Evolutionary conservation across 495 filamentous ascomycete species (phyloP).

Genomic region (Tuber brumale): DNA sequence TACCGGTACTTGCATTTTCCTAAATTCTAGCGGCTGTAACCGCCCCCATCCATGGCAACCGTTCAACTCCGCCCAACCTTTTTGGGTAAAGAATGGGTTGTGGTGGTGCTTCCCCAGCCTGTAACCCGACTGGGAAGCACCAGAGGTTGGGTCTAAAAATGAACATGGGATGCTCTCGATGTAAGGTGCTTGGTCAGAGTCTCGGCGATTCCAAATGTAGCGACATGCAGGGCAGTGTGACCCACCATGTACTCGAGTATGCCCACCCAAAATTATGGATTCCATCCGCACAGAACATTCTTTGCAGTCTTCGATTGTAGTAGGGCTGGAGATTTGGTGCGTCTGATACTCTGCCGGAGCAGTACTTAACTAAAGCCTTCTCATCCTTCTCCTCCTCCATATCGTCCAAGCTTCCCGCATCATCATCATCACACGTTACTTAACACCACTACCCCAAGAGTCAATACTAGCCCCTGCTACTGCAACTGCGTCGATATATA

Average conservation of each 20-base stretch:
- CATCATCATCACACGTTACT: constrained; percentile 19
- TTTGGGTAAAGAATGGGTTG: constrained; percentile 20
- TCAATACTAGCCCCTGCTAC: not conserved
- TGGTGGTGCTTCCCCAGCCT: constrained; percentile 16
- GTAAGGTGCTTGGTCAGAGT: constrained; percentile 42
- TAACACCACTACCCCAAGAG: not conserved
- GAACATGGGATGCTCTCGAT: constrained; percentile 36
- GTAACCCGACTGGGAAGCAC: constrained; percentile 16
- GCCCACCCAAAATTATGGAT: constrained; percentile 34
- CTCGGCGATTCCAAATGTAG: constrained; percentile 36
- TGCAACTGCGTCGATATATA: not conserved
- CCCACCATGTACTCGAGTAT: constrained; percentile 32
- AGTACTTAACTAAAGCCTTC: constrained; percentile 34
- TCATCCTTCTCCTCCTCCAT: constrained; percentile 30
- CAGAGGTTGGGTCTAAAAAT: constrained; percentile 33
- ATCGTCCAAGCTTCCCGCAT: constrained; percentile 38
- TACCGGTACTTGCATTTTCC: not conserved
- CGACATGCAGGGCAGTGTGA: constrained; percentile 32
- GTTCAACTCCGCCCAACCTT: constrained; percentile 31
- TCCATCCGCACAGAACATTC: constrained; percentile 37
- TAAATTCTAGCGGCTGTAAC: constrained; percentile 17
- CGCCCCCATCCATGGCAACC: constrained; percentile 20
- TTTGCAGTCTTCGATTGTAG: constrained; percentile 30
- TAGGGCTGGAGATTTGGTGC: constrained; percentile 25
- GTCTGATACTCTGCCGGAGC: constrained; percentile 7